phyloP scores from a whole-genome alignment of 169 alveolate species.

The Cryptosporidium xiaoi region DNA sequence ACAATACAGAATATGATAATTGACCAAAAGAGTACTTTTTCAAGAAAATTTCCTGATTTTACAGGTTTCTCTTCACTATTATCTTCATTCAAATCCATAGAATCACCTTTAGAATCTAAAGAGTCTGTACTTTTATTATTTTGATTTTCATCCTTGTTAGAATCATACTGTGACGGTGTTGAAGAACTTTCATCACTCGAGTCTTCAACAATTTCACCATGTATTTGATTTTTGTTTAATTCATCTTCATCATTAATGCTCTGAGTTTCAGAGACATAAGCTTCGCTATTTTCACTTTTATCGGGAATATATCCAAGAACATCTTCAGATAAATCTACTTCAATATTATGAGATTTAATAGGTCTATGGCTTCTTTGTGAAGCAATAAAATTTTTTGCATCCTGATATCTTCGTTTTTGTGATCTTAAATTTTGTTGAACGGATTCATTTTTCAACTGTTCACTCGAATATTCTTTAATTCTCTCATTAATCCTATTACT shows the following conservation, averaged over 20 bases:
- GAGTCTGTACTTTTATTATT: background rate
- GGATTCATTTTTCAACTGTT: conserved; percentile 2
- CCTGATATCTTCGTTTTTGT: conserved; percentile 17
- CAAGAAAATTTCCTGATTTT: conserved; percentile 36
- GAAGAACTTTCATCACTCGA: background rate
- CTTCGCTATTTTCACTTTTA: background rate
- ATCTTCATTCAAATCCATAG: background rate
- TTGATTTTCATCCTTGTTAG: background rate
- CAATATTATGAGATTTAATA: background rate
- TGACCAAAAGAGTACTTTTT: conserved; percentile 71
- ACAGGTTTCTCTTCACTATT: conserved; percentile 6
- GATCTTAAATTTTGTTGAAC: conserved; percentile 47
- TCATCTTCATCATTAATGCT: conserved; percentile 11
- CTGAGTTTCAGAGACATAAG: background rate
- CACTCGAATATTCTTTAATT: conserved; percentile 11
- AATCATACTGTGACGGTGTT: background rate
- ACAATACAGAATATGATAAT: conserved; percentile 56
- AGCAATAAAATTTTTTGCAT: background rate
- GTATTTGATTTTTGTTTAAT: background rate
- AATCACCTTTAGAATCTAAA: background rate
- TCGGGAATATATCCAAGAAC: background rate
- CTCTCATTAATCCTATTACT: conserved; percentile 6
- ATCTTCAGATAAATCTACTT: no score
- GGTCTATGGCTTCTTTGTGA: background rate
- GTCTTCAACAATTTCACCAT: background rate